Evolutionary conservation across 1,139 yeast genomes (phyloP), one percentile per base, ranked within the genome.

Genomic region (Suhomyces yuchorum): DNA sequence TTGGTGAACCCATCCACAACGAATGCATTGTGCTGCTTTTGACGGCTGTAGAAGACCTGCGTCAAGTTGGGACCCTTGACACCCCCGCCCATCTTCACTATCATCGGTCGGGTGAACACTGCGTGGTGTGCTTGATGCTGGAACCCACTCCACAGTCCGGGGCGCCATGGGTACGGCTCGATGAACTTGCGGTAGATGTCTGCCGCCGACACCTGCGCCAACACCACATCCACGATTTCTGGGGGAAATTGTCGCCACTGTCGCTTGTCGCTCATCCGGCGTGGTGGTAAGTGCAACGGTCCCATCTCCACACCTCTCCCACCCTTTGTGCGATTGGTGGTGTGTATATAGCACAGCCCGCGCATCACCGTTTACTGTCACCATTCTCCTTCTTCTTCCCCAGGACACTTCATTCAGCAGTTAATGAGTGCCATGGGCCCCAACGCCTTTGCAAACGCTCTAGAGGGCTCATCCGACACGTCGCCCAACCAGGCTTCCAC

Each of bases 161-260:
- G 34, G 8, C 33, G 37, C 44, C 45, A 43, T n/a, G 3, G 17
- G 32, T 42, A 48, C 7, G 51, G 51, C 20, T 44, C 38, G 8
- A 61, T 44, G 26, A 61, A 47, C 48, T 57, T 59, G 2, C 44
- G 51, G 36, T 49, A 60, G 19, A 60, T 37, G 11, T 30, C 45
- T 15, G 51, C 47, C 12, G 56, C 50, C 11, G 52, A 38, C 7
- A 59, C 35, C 18, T 38, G 38, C 3, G 43, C 23, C 32, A 61
- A 52, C 14, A 58, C 48, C 20, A 22, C 36, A 8, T 48, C 46
- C 23, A 58, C 36, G n/a, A 60, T 32, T 42, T 59, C 65, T 3
- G 30, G 37, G 8, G 61, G 61, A 11, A 43, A 40, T 17, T 15
- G 43, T 19, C 40, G 34, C 19, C 34, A 30, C 34, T 30, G 34